phyloP scores from a whole-genome alignment of 805 yeast genomes.

The Kodamaea neixiangensis region DNA sequence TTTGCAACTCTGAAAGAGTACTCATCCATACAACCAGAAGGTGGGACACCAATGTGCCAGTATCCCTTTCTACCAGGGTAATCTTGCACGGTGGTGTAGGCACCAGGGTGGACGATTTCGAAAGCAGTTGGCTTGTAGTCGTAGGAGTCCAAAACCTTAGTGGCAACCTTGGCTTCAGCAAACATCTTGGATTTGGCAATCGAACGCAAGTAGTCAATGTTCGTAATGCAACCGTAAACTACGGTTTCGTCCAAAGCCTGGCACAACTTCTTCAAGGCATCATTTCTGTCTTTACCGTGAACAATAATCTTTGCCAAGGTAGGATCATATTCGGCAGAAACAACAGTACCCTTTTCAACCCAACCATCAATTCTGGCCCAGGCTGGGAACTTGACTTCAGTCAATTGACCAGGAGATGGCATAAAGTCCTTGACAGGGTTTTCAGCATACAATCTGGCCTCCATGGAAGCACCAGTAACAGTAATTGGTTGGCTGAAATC shows the following conservation, averaged over 20 bases:
- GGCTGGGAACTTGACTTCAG: slow-evolving; percentile 79
- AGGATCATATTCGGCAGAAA: slow-evolving; percentile 95
- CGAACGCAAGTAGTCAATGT: slow-evolving; percentile 84
- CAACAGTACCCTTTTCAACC: slow-evolving; percentile 84
- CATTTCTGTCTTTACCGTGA: slow-evolving; percentile 85
- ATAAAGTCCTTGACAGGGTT: slow-evolving; percentile 92
- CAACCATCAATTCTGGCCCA: slow-evolving; percentile 96
- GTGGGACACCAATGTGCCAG: slow-evolving; percentile 96
- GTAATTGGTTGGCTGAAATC: slow-evolving; percentile 61
- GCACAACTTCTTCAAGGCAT: slow-evolving; percentile 75
- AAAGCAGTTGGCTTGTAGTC: slow-evolving; percentile 80
- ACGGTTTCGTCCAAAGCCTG: slow-evolving; percentile 84
- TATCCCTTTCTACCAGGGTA: slow-evolving; percentile 90
- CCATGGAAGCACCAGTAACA: slow-evolving; percentile 90
- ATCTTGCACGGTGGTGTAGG: slow-evolving; percentile 95
- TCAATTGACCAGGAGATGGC: slow-evolving; percentile 95
- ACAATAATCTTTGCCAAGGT: slow-evolving; percentile 95
- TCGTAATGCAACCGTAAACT: slow-evolving; percentile 85
- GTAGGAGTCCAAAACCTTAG: slow-evolving; percentile 82
- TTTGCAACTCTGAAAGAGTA: slow-evolving; percentile 89
- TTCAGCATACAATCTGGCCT: slow-evolving; percentile 94
- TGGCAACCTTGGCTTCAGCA: slow-evolving; percentile 77
- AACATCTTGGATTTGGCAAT: slow-evolving; percentile 86
- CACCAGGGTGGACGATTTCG: slow-evolving; percentile 68
- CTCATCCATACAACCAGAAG: slow-evolving; percentile 97